Conservation (phyloP, 768 basidiomycete genomes). For the Aureoboletus auriporus region DNA sequence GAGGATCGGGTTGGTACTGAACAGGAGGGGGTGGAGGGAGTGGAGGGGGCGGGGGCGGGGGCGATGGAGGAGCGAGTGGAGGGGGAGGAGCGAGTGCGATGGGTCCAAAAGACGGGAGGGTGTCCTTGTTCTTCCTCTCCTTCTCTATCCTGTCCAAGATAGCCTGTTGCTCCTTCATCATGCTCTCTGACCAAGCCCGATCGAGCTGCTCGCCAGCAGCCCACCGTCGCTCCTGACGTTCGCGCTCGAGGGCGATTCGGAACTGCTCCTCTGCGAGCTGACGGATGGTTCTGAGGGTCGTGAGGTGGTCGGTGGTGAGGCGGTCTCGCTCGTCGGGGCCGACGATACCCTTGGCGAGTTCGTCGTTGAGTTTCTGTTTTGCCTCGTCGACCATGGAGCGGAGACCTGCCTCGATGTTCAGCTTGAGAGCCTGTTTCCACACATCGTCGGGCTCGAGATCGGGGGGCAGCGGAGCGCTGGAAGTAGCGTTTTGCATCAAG, state of each 20-base stretch:
- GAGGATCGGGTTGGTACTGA: not conserved
- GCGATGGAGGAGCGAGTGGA: not conserved
- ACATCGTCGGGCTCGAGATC: conserved; percentile 49
- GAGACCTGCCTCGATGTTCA: conserved; percentile 48
- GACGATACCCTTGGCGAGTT: conserved; percentile 43
- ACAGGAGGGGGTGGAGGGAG: not conserved
- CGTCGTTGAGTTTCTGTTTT: conserved; percentile 50
- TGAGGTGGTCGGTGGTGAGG: conserved; percentile 37
- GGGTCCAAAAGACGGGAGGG: too few species aligned
- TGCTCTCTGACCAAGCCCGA: conserved; percentile 30
- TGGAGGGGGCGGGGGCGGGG: not conserved
- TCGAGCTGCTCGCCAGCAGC: conserved; percentile 36
- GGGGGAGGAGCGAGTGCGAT: not conserved
- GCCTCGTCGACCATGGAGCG: conserved; percentile 52
- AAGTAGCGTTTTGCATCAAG: conserved; percentile 13
- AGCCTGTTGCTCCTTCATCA: conserved; percentile 37
- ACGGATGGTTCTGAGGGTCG: conserved; percentile 42
- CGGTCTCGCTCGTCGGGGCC: conserved; percentile 30
- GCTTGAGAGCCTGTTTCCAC: conserved; percentile 48
- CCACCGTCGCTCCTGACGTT: conserved; percentile 50
- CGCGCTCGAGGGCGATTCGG: conserved; percentile 39
- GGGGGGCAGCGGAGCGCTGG: conserved; percentile 9
- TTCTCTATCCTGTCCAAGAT: conserved; percentile 49
- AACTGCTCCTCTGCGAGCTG: conserved; percentile 46
- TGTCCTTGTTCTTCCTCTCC: conserved; percentile 25